Percentiles rank a stretch among this genome's conserved stretches.
Conservation (phyloP, 352 stramenopile species). For the Globisporangium orthogonon region DNA sequence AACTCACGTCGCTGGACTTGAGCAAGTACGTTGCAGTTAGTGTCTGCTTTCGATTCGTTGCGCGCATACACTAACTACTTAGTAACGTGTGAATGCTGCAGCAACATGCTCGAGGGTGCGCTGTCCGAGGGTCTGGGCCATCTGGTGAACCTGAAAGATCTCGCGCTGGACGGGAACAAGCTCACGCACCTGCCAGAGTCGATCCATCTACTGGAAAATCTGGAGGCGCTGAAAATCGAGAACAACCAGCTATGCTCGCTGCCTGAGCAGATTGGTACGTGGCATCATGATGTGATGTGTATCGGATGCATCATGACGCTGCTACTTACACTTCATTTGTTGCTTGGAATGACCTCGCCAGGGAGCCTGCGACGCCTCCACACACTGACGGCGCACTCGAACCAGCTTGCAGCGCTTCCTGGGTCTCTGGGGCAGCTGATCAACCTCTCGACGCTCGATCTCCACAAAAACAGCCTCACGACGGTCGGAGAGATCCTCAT, state of each 20-base stretch:
- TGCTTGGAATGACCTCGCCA: neutral
- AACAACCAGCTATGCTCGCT: constrained; percentile 47
- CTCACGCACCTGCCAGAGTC: constrained; percentile 48
- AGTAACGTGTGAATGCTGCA: constrained; percentile 13
- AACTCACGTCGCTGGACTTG: constrained; percentile 59
- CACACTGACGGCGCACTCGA: constrained; percentile 53
- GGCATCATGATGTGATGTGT: neutral
- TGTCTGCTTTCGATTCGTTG: no score
- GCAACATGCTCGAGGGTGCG: constrained; percentile 47
- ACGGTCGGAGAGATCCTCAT: constrained; percentile 29
- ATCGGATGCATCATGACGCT: neutral
- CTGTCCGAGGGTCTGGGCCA: constrained; percentile 43
- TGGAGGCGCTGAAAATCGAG: constrained; percentile 63
- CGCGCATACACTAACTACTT: neutral
- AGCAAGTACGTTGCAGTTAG: constrained; percentile 54
- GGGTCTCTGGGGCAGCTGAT: constrained; percentile 35
- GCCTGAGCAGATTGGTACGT: constrained; percentile 42
- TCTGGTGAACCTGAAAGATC: constrained; percentile 50
- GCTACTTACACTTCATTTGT: neutral
- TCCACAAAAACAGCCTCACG: constrained; percentile 66
- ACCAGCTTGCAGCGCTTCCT: constrained; percentile 51
- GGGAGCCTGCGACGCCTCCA: constrained; percentile 38
- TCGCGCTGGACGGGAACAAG: constrained; percentile 63
- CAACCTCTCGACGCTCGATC: constrained; percentile 45
- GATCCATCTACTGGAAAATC: constrained; percentile 26